Base-by-base conservation (phyloP, 2,329 filamentous ascomycete genomes). In the Colletotrichum filicis region DNA sequence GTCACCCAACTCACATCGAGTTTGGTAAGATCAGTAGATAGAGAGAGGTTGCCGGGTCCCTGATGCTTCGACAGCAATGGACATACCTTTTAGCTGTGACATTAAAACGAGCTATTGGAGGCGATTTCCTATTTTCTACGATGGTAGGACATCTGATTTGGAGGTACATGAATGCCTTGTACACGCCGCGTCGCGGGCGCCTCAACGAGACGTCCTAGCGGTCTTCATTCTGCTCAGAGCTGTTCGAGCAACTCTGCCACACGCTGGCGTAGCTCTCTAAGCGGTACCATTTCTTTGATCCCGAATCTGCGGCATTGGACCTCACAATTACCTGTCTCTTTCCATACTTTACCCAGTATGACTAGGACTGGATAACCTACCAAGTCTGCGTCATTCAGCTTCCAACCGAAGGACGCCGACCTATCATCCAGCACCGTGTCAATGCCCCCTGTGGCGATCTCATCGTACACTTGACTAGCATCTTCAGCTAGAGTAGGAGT, bases 331-430 rank as follows among this genome's bases (percentile, higher is more conserved):
- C 85, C 84, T 1, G 86, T 83, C 49, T 88, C 83, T 57, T 78
- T 84, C 92, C 93, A 97, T 4, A 85, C 85, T 74, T 89, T 92
- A 0, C 96, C 96, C 37, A 98, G 82, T 2, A 98, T 87, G 14
- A 98, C 86, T 9, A 96, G 87, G 14, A 98, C 87, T 0, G 96
- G 96, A 80, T 97, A 98, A 3, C 97, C 97, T 67, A 96, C 90
- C 71, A 97, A 80, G 81, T 98, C 95, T 1, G 96, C 97, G 83
- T 99, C 97, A 49, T 91, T 91, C 79, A 98, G 85, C 81, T 97
- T 98, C 94, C 94, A 98, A 3, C 91, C 89, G 74, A 98, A 86
- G 1, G 88, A 85, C 76, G 90, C 88, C 12, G 85, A 79, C 22
- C 93, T 87, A 81, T 98, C 95, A 80, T 97, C 95, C 1, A 97